Percentiles rank a stretch among this genome's conserved stretches.
These are phyloP conservation scores for Pseudogymnoascus sp. DNA, from an alignment of 2,329 filamentous ascomycete species.

Conservation along the genomic window DNA sequence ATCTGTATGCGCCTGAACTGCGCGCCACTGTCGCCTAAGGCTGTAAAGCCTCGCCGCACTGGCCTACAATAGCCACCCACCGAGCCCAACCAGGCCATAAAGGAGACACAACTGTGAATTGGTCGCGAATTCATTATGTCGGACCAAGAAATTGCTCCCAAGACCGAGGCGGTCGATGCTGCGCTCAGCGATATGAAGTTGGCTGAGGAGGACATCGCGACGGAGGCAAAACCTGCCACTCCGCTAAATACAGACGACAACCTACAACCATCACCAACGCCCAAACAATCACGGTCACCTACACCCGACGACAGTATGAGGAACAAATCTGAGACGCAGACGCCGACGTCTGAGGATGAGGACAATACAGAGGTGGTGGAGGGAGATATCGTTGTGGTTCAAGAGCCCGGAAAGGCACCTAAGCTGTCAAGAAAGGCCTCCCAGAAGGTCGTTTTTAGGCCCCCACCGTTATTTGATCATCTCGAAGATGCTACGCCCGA, in stretches of 20 bases:
- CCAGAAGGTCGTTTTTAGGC: constrained; percentile 58
- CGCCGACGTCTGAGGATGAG: constrained; percentile 31
- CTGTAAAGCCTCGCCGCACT: constrained; percentile 5
- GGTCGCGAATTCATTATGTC: constrained; percentile 21
- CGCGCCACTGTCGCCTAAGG: background rate
- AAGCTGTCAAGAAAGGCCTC: constrained; percentile 69
- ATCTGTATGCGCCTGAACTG: background rate
- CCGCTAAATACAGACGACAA: constrained; percentile 13
- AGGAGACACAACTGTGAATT: constrained; percentile 7
- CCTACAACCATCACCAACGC: constrained; percentile 22
- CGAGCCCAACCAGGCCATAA: background rate
- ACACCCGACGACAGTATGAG: constrained; percentile 20
- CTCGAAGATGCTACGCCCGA: constrained; percentile 72
- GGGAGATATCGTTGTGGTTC: constrained; percentile 55
- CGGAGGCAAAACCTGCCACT: constrained; percentile 22
- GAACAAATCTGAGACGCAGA: constrained; percentile 18
- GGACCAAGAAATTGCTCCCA: constrained; percentile 23
- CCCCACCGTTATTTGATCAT: constrained; percentile 62
- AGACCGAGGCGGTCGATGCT: constrained; percentile 25
- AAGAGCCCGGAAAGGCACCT: constrained; percentile 57
- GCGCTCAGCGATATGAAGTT: constrained; percentile 30
- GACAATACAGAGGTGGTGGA: constrained; percentile 47
- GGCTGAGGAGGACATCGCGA: constrained; percentile 19
- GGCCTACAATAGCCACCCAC: background rate
- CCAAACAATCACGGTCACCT: constrained; percentile 22